Evolutionary conservation across 331 rosid species (phyloP).

Genomic region (Malus hybrid): DNA sequence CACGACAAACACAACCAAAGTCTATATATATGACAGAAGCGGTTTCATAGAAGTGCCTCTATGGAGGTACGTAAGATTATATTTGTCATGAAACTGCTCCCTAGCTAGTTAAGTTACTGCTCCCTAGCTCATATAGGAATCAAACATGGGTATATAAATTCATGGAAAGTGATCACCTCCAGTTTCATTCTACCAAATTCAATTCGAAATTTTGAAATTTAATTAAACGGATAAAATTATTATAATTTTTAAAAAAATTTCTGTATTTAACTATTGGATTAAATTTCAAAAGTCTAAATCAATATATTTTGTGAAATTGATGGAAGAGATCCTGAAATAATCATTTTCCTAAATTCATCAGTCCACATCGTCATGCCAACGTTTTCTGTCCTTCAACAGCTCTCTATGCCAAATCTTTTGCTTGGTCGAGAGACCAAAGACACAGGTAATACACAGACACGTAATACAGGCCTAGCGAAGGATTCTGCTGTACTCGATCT

Average conservation of each 20-base stretch:
- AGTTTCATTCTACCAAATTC: fast-evolving
- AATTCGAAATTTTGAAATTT: too few species aligned
- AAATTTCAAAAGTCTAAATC: too few species aligned
- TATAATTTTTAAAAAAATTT: fast-evolving
- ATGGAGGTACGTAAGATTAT: background rate
- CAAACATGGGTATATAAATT: background rate
- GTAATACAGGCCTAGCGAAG: constrained; percentile 6
- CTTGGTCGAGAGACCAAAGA: constrained; percentile 10
- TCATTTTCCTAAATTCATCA: background rate
- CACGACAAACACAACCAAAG: too few species aligned
- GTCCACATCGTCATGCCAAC: constrained; percentile 27
- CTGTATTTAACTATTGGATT: fast-evolving
- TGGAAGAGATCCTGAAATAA: too few species aligned
- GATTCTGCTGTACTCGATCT: background rate
- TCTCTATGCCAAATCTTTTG: constrained; percentile 28
- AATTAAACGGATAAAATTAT: fast-evolving
- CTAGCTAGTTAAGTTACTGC: background rate
- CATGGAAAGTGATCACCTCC: fast-evolving
- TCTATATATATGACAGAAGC: background rate
- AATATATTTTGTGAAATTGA: too few species aligned
- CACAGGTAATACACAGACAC: background rate
- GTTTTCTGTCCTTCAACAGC: background rate
- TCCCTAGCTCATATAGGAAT: background rate
- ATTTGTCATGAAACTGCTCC: background rate
- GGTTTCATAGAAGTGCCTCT: background rate